Base-by-base conservation (phyloP, 1,139 yeast species). In the Nakaseomyces uthaithaninus region DNA sequence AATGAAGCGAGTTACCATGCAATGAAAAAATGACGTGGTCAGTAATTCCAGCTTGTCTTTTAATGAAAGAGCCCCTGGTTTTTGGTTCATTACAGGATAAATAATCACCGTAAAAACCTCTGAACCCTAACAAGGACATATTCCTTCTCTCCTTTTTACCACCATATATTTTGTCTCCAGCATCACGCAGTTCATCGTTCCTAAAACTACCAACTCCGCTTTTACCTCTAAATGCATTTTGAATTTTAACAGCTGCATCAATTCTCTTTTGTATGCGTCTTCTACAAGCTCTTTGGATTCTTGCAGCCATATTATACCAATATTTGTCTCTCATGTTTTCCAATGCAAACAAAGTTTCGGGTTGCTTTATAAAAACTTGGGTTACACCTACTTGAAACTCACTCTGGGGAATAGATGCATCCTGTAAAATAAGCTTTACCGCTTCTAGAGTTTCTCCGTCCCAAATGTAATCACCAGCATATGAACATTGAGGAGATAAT, bases 401-500 rank as follows among this genome's bases (percentile, higher is more conserved):
- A 7, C 78, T 59, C 1, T 67, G 54, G 4, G 95, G 95, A 45
- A 93, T 85, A 38, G 78, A 77, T 18, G 96, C 78, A 50, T 91
- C 87, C 38, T 67, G 68, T 55, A 93, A 68, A 49, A 93, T 91
- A 53, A 83, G 81, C 44, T 70, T 67, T 3, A 87, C 86, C 0
- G 97, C 98, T 25, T 83, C 73, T 40, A 77, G 68, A 40, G 85
- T 79, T 53, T 85, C 94, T 20, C 98, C 98, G 38, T 70, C 69
- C 96, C 96, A 93, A 39, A 85, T 89, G 57, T 84, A 93, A 53
- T 93, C 98, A 62, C 99, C 98, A 3, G 98, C 99, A 64, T 93
- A 93, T 3, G 96, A 93, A 26, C 97, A 89, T 50, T 79, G 75
- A 3, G 89, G 77, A 1, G 97, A 87, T 40, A 93, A 69, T 42